These are phyloP conservation scores for Trichoderma polysporum DNA, from an alignment of 2,329 filamentous ascomycete genomes.

Conservation along the genomic window DNA sequence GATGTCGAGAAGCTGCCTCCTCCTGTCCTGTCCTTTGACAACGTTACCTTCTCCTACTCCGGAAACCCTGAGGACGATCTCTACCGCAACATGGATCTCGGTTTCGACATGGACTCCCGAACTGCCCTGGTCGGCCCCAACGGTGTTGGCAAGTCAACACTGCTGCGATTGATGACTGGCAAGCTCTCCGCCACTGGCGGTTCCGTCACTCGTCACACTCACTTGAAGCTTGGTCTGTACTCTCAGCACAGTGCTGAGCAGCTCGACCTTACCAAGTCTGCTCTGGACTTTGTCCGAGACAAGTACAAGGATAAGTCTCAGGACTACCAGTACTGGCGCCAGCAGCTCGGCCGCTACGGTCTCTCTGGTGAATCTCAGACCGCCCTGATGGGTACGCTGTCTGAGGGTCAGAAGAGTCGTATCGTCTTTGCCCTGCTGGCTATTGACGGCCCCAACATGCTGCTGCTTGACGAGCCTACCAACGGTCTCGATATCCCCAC, in stretches of 20 bases:
- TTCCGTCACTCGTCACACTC: constrained; percentile 85
- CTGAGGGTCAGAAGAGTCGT: constrained; percentile 95
- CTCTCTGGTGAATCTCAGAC: constrained; percentile 92
- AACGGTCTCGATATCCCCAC: constrained; percentile 99
- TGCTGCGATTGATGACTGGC: constrained; percentile 94
- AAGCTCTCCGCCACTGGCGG: constrained; percentile 84
- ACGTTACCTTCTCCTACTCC: constrained; percentile 98
- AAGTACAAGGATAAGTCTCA: constrained; percentile 87
- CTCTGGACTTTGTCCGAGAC: constrained; percentile 95
- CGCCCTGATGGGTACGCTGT: constrained; percentile 94
- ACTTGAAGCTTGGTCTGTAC: constrained; percentile 98
- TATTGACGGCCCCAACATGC: constrained; percentile 96
- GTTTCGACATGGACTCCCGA: constrained; percentile 99
- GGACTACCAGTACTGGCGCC: constrained; percentile 99
- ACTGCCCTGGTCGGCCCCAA: constrained; percentile 96
- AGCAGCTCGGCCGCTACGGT: constrained; percentile 94
- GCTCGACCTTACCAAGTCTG: constrained; percentile 95
- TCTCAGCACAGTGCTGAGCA: constrained; percentile 98
- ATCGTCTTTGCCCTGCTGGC: constrained; percentile 96
- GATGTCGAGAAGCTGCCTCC: constrained; percentile 99
- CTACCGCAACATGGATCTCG: constrained; percentile 94
- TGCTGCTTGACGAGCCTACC: constrained; percentile 96
- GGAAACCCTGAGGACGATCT: constrained; percentile 86
- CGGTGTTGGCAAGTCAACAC: constrained; percentile 97
- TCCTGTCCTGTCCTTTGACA: constrained; percentile 91